phyloP scores from a whole-genome alignment of 179 eudicot genomes.

The Beta corolliflora region DNA sequence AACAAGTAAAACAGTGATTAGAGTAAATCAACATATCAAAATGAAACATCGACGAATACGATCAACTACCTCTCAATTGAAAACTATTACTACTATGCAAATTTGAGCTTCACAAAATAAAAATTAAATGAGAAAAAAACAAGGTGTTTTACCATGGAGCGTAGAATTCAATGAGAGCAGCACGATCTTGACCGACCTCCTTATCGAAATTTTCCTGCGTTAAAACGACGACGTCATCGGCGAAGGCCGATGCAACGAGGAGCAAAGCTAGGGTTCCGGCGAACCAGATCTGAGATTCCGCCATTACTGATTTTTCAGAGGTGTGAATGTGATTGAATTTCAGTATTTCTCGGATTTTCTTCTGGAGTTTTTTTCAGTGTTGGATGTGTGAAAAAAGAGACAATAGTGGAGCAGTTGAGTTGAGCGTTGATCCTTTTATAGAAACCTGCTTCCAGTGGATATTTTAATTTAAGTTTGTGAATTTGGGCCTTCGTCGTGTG shows the following conservation, averaged over 20 bases:
- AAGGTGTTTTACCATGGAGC: slow-evolving; percentile 66
- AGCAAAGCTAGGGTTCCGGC: slow-evolving; percentile 46
- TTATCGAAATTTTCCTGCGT: slow-evolving; percentile 76
- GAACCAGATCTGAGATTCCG: slow-evolving; percentile 52
- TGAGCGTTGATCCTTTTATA: slow-evolving; percentile 18
- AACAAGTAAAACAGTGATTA: slow-evolving; percentile 8
- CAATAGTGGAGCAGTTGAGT: slow-evolving; percentile 18
- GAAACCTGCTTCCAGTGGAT: neutral
- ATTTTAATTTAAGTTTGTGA: neutral
- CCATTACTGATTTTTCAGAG: slow-evolving; percentile 36
- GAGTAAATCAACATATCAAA: neutral
- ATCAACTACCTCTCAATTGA: neutral
- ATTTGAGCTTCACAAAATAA: neutral
- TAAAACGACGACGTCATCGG: slow-evolving; percentile 72
- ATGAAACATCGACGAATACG: neutral
- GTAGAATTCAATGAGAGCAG: slow-evolving; percentile 81
- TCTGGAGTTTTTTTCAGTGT: neutral
- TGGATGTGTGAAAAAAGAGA: neutral
- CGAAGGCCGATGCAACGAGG: slow-evolving; percentile 41
- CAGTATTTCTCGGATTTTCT: too few species aligned
- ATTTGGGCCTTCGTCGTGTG: neutral
- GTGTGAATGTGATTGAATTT: too few species aligned
- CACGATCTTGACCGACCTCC: slow-evolving; percentile 80
- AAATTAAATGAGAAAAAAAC: neutral
- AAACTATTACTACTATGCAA: neutral